Evolutionary conservation across 208 protist genomes (phyloP).

Genomic region (Strigomonas culicis): DNA sequence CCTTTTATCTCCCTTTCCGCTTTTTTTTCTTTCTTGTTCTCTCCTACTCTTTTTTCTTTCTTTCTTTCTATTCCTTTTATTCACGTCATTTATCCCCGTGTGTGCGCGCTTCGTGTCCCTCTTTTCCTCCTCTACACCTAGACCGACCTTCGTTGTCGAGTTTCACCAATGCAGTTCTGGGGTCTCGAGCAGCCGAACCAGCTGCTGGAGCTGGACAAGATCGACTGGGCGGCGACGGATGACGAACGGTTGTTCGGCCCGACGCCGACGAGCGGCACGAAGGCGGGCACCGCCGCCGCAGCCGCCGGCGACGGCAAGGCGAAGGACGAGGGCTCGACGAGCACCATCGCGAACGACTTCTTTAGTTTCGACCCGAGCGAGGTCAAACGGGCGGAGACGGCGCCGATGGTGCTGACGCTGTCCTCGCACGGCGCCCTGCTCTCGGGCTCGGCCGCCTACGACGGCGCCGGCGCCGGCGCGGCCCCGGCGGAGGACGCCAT

Average conservation of each 20-base stretch:
- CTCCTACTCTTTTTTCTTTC: slow-evolving; percentile 1
- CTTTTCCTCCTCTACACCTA: slow-evolving; percentile 3
- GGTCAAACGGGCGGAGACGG: slow-evolving; percentile 68
- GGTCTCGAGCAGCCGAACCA: too few relatives aligned
- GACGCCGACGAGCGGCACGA: too few relatives aligned
- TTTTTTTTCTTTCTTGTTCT: slow-evolving; percentile 4
- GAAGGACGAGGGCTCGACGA: too few relatives aligned
- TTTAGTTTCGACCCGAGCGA: slow-evolving; percentile 45
- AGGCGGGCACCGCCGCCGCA: too few relatives aligned
- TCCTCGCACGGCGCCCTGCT: slow-evolving; percentile 18
- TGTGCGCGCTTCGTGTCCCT: background rate
- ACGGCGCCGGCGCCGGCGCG: slow-evolving; percentile 46
- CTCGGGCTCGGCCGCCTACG: slow-evolving; percentile 37
- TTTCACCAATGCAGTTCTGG: too few relatives aligned
- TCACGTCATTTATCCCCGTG: background rate
- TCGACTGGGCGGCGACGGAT: too few relatives aligned
- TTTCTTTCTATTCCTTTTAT: slow-evolving; percentile 8
- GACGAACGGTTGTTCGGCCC: too few relatives aligned
- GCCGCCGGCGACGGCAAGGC: too few relatives aligned
- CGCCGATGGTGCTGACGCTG: slow-evolving; percentile 64
- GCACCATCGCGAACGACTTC: too few relatives aligned
- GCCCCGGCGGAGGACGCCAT: slow-evolving; percentile 41
- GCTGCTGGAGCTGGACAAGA: too few relatives aligned
- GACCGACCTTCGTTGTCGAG: too few relatives aligned
- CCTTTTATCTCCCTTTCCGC: background rate